A percentile compares a stretch with the other conserved stretches of the same genome.
phyloP scores from a whole-genome alignment of 306 rosid species.

The Cucurbita ficifolia region DNA sequence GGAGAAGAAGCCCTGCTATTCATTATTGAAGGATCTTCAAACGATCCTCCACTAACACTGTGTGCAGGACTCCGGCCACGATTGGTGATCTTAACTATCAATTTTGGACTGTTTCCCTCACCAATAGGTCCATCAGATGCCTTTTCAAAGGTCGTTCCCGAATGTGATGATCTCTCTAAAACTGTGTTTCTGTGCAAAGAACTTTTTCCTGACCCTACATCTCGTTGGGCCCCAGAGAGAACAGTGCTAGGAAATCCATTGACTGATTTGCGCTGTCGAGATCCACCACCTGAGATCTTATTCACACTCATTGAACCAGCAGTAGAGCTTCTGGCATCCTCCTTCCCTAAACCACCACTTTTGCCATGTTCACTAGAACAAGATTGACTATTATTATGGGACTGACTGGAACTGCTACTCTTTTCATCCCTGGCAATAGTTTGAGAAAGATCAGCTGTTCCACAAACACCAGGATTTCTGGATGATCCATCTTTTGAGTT shows the following conservation, averaged over 20 bases:
- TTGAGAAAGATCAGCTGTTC: constrained; percentile 42
- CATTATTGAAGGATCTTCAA: constrained; percentile 39
- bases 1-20: constrained; percentile 49
- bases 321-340: constrained; percentile 78
- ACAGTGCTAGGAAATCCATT: constrained; percentile 53
- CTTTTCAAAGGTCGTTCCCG: constrained; percentile 35
- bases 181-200: constrained; percentile 24
- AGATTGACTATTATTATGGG: constrained; percentile 77
- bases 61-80: constrained; percentile 57
- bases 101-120: constrained; percentile 39
- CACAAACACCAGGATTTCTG: constrained; percentile 25
- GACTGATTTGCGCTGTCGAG: constrained; percentile 50
- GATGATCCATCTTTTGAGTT: constrained; percentile 43
- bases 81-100: constrained; percentile 59
- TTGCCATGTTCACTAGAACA: constrained; percentile 67
- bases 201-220: constrained; percentile 25
- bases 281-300: constrained; percentile 32
- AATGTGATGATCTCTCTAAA: constrained; percentile 31
- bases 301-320: constrained; percentile 42
- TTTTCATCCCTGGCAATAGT: constrained; percentile 57
- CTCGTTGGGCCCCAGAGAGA: constrained; percentile 40
- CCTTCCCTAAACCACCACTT: constrained; percentile 44
- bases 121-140: constrained; percentile 31
- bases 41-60: constrained; percentile 40
- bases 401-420: constrained; percentile 86